phyloP scores from a whole-genome alignment of 139 green algal genomes.

The Parachlorella kessleri region DNA sequence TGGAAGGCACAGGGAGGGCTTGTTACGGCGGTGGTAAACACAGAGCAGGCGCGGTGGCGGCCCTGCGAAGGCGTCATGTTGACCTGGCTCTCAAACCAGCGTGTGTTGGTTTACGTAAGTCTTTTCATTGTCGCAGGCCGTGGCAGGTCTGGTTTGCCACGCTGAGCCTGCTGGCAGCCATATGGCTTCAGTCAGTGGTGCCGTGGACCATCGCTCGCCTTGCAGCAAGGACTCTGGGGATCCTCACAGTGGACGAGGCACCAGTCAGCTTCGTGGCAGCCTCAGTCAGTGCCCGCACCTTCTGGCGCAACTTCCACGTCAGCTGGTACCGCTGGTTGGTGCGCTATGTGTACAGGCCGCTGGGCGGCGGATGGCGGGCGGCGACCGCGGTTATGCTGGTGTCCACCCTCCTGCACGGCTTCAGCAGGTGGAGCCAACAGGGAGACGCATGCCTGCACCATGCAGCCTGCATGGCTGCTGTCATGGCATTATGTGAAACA shows the following conservation, averaged over 20 bases:
- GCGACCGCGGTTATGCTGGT: background rate
- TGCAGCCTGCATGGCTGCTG: too few species aligned
- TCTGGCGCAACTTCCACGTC: slow-evolving; percentile 29
- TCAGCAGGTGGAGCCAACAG: background rate
- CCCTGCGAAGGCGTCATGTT: too few species aligned
- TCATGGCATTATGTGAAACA: too few species aligned
- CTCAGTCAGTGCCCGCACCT: slow-evolving; percentile 7
- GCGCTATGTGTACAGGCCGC: slow-evolving; percentile 14
- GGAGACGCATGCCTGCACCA: too few species aligned
- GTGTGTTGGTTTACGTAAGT: background rate
- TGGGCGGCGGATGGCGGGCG: background rate
- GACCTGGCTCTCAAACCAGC: too few species aligned
- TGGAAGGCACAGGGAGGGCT: too few species aligned
- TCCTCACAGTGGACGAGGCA: slow-evolving; percentile 7
- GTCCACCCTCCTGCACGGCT: slow-evolving; percentile 16
- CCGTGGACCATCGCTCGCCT: slow-evolving; percentile 20
- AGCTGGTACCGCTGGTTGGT: slow-evolving; percentile 28
- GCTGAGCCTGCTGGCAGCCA: background rate
- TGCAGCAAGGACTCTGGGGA: background rate
- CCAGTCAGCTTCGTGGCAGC: slow-evolving; percentile 7
- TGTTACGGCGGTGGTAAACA: too few species aligned
- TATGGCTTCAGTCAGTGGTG: background rate
- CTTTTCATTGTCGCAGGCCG: background rate
- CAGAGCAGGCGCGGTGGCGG: too few species aligned
- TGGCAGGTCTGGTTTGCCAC: background rate